Evolutionary conservation across 768 basidiomycete genomes (phyloP).

Genomic region (Fistulinella prunicolor): DNA sequence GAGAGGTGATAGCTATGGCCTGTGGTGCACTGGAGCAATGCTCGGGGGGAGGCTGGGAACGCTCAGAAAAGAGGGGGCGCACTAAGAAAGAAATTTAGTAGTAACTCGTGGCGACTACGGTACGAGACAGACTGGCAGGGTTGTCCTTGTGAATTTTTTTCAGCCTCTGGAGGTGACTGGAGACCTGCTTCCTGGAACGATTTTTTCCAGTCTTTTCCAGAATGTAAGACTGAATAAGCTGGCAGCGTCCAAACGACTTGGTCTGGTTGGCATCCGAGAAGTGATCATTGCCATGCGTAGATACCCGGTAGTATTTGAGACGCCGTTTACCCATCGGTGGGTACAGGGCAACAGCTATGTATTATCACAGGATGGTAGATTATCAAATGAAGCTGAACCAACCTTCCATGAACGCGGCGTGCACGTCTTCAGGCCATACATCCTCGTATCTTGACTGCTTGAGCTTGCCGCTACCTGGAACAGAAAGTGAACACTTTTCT

Average conservation of each 20-base stretch:
- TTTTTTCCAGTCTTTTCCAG: conserved; percentile 37
- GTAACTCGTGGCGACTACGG: neutral
- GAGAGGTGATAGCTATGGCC: conserved; percentile 2
- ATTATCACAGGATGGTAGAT: conserved; percentile 9
- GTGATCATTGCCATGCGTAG: conserved; percentile 14
- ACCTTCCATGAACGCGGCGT: conserved; percentile 38
- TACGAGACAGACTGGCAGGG: conserved; percentile 28
- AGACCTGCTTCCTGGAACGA: conserved; percentile 39
- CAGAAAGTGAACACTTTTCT: neutral
- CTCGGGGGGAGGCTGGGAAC: conserved; percentile 12
- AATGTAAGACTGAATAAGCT: conserved; percentile 39
- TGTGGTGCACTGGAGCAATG: conserved; percentile 7
- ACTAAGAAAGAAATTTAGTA: conserved; percentile 14
- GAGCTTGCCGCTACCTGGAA: conserved; percentile 11
- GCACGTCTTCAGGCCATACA: conserved; percentile 35
- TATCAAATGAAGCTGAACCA: neutral
- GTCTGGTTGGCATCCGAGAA: conserved; percentile 6
- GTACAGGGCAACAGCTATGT: conserved; percentile 29
- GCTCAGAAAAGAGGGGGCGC: conserved; percentile 26
- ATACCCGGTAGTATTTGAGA: conserved; percentile 31
- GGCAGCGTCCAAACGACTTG: conserved; percentile 38
- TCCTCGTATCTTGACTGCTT: conserved; percentile 34
- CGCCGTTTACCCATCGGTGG: conserved; percentile 37
- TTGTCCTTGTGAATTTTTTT: conserved; percentile 35
- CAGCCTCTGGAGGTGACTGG: conserved; percentile 38